Conservation (phyloP, 108 stramenopile genomes). For the Fragilaria crotonensis region DNA sequence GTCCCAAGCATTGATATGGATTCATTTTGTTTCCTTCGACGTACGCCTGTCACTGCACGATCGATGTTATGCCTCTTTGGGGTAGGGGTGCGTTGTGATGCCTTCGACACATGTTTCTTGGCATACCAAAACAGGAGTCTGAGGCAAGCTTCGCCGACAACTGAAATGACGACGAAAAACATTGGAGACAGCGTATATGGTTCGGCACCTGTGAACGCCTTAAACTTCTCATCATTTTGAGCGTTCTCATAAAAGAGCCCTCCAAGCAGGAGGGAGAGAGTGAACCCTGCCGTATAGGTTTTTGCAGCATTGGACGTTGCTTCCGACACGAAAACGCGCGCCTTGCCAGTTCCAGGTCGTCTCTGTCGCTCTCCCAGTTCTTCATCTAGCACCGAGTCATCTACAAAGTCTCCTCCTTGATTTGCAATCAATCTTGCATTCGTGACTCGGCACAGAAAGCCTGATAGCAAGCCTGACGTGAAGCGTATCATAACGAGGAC, state of each 20-base stretch:
- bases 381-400: neutral
- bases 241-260: conserved; percentile 18
- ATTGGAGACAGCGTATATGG: conserved; percentile 14
- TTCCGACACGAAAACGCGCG: neutral
- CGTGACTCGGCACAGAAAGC: conserved; percentile 15
- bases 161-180: conserved; percentile 17
- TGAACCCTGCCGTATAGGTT: conserved; percentile 19
- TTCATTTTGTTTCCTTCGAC: neutral
- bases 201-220: conserved; percentile 10
- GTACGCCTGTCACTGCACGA: neutral
- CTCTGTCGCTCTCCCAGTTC: neutral
- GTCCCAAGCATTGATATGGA: neutral
- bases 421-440: neutral
- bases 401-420: neutral
- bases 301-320: conserved; percentile 14
- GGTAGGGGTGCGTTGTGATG: neutral
- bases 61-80: neutral
- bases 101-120: neutral
- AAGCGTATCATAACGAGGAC: conserved; percentile 22
- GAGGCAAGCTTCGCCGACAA: conserved; percentile 5
- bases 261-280: conserved; percentile 24
- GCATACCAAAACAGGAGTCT: conserved; percentile 11
- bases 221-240: conserved; percentile 18
- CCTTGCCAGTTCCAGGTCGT: neutral
- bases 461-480: conserved; percentile 9